Base-by-base conservation (phyloP, 495 filamentous ascomycete genomes). In the Evernia prunastri region DNA sequence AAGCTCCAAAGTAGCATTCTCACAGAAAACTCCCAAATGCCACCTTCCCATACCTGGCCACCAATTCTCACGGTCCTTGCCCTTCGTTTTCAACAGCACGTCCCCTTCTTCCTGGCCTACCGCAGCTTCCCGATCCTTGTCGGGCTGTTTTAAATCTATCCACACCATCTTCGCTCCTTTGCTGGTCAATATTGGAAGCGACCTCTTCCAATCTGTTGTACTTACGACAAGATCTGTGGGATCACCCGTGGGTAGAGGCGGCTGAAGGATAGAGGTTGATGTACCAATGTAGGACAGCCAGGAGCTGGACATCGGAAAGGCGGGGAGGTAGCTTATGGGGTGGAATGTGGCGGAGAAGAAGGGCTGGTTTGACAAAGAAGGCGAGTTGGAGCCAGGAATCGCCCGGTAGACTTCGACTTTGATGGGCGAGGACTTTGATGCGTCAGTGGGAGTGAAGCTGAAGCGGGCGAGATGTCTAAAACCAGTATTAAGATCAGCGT, bases 401-500 rank as follows among this genome's bases (percentile, higher is more conserved):
- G 76, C 69, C 0, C 77, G 76, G 63, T 68, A 81, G 49, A 84
- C 76, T 31, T 75, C 66, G 59, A 83, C 68, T n/a, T 67, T 71
- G n/a, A 74, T 69, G 10, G 63, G 60, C 4, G 56, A 56, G n/a
- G 61, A n/a, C 6, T 61, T 36, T 33, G 63, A 63, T 25, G 43
- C 1, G 17, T 71, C 64, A 20, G 67, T 61, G 25, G 74, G 68
- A 9, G 71, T 75, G 73, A 79, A 84, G 27, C 71, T 68, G 69
- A 83, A 82, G 42, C 73, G 73, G 29, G 80, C 81, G 20, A 83
- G 73, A 68, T 82, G 80, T 51, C 67, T 69, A 47, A n/a, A 23
- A 10, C 4, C 6, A 47, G 8, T 8, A 23, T 47, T 45, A 23
- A 8, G 9, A 10, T 42, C 13, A 29, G 35, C 10, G 12, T n/a